Conservation (phyloP, 2,329 filamentous ascomycete species). For the Pseudogymnoascus sp. region DNA sequence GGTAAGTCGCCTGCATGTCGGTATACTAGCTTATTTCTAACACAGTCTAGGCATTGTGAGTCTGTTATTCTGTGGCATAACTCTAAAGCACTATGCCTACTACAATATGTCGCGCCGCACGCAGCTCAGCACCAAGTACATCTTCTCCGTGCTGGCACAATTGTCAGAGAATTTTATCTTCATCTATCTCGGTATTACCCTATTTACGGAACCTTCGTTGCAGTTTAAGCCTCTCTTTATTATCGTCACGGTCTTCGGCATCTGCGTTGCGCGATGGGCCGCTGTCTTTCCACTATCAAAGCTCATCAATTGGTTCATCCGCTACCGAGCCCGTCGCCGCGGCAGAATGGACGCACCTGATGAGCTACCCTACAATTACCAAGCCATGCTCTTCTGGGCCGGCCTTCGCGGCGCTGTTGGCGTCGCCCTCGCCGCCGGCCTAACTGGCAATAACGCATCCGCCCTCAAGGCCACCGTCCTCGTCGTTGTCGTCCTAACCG, state of each 20-base stretch:
- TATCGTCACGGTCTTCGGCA: conserved; percentile 81
- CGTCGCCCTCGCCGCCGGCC: conserved; percentile 82
- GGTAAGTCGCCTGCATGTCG: conserved; percentile 49
- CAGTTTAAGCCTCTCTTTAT: conserved; percentile 94
- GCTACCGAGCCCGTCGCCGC: conserved; percentile 70
- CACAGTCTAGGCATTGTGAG: conserved; percentile 61
- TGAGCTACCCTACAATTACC: conserved; percentile 88
- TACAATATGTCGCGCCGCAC: conserved; percentile 99
- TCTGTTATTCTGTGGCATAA: conserved; percentile 94
- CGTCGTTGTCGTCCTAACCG: conserved; percentile 91
- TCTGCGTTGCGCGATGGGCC: conserved; percentile 85
- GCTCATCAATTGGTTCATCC: conserved; percentile 85
- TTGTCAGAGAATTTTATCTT: conserved; percentile 99
- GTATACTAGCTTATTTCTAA: neutral
- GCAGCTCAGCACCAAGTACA: conserved; percentile 94
- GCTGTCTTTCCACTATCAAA: conserved; percentile 89
- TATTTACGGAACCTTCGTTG: conserved; percentile 84
- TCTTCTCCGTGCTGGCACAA: conserved; percentile 91
- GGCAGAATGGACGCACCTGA: conserved; percentile 65
- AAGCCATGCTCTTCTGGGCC: conserved; percentile 99
- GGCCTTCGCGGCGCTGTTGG: conserved; percentile 91
- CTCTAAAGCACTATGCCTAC: conserved; percentile 96
- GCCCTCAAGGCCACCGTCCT: conserved; percentile 90
- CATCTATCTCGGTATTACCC: conserved; percentile 89
- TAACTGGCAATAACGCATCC: conserved; percentile 72